phyloP scores from a whole-genome alignment of 2,329 filamentous ascomycete species.

The Plectosphaerella sp. region DNA sequence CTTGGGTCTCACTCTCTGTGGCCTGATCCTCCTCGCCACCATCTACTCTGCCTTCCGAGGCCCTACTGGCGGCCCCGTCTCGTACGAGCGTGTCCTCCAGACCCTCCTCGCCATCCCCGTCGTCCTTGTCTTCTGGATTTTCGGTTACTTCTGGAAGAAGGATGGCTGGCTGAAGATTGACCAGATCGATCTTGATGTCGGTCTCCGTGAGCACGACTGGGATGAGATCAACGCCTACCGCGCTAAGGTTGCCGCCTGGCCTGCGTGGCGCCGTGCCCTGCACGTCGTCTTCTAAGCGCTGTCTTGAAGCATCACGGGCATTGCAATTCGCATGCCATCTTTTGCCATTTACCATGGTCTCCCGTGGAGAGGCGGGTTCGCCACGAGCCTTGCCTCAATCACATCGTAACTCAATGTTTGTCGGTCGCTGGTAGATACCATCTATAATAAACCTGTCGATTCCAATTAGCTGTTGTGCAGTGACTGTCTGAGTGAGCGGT shows the following conservation, averaged over 20 bases:
- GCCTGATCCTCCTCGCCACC: constrained; percentile 47
- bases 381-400: no score
- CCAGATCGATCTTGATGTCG: constrained; percentile 64
- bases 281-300: constrained; percentile 30
- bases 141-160: constrained; percentile 62
- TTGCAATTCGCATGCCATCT: no score
- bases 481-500: no score
- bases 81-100: constrained; percentile 48
- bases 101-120: constrained; percentile 48
- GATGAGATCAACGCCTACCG: constrained; percentile 54
- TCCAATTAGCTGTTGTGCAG: no score
- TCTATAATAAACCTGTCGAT: no score
- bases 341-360: no score
- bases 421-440: no score
- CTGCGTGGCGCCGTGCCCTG: constrained; percentile 41
- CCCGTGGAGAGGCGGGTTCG: no score
- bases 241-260: constrained; percentile 43
- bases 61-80: no score
- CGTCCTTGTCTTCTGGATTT: constrained; percentile 48
- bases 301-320: no score
- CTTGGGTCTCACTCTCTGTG: constrained; percentile 53
- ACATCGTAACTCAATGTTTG: no score
- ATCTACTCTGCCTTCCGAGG: constrained; percentile 39
- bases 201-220: constrained; percentile 62
- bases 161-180: constrained; percentile 51